Conservation (phyloP, 2,329 filamentous ascomycete genomes). For the Diaporthe aspalathi region DNA sequence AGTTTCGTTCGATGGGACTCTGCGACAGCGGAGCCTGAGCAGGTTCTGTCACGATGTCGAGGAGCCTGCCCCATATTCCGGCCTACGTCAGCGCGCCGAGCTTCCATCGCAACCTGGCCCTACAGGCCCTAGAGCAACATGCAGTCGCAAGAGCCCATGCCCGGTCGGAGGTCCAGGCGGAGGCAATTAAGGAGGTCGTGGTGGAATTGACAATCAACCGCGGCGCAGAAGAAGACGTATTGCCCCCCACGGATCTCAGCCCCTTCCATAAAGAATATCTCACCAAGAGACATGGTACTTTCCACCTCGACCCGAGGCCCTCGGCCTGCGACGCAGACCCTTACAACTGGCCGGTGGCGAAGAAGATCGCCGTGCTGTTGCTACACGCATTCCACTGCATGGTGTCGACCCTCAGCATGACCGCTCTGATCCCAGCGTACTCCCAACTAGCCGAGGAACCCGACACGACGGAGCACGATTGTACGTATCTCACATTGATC, state of each 20-base stretch:
- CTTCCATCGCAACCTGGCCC: background rate
- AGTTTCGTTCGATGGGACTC: background rate
- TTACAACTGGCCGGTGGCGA: slow-evolving; percentile 64
- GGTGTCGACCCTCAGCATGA: slow-evolving; percentile 63
- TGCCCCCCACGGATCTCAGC: background rate
- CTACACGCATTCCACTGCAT: slow-evolving; percentile 62
- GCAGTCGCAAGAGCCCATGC: background rate
- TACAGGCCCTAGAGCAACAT: background rate
- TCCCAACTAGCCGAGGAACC: slow-evolving; percentile 59
- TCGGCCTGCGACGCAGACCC: slow-evolving; percentile 60
- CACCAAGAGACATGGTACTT: slow-evolving; percentile 61
- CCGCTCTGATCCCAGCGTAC: slow-evolving; percentile 61
- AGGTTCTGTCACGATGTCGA: background rate
- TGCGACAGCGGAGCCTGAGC: background rate
- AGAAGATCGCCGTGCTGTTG: slow-evolving; percentile 59
- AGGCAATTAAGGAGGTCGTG: background rate
- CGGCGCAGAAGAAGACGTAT: background rate
- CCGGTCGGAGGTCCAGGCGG: background rate
- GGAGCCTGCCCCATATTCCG: background rate
- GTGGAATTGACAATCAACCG: background rate
- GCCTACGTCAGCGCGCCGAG: slow-evolving; percentile 23
- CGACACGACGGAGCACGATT: slow-evolving; percentile 49
- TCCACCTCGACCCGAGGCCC: slow-evolving; percentile 63
- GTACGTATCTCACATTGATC: slow-evolving; percentile 18
- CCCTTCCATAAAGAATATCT: slow-evolving; percentile 57